Conservation (phyloP, 2,329 filamentous ascomycete species). For the Aurifilum marmelostoma region DNA sequence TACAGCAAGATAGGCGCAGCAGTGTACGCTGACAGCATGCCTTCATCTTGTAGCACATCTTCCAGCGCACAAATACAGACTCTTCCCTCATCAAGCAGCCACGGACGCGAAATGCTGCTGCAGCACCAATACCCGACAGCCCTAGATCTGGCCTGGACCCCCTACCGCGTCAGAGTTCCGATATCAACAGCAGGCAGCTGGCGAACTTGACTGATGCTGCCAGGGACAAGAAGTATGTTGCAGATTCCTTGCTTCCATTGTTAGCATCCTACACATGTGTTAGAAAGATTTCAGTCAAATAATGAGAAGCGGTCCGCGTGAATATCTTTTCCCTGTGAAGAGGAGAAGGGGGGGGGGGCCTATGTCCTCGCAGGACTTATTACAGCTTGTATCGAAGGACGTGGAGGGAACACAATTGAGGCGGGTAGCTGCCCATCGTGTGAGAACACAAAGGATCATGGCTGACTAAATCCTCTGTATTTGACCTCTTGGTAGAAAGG, state of each 20-base stretch:
- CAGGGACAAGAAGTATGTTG: constrained; percentile 69
- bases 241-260: not conserved
- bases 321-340: too few species aligned
- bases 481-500: constrained; percentile 64
- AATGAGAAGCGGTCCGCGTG: not conserved
- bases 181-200: constrained; percentile 44
- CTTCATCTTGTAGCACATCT: constrained; percentile 53
- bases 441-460: not conserved
- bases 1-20: not conserved
- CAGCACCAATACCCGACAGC: constrained; percentile 54
- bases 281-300: not conserved
- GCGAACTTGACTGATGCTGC: constrained; percentile 42
- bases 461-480: constrained; percentile 25
- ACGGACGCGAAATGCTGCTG: constrained; percentile 50
- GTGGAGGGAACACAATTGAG: not conserved
- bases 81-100: constrained; percentile 54
- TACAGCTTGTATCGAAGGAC: not conserved
- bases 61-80: constrained; percentile 69
- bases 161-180: constrained; percentile 45
- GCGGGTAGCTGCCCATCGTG: not conserved
- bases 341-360: too few species aligned
- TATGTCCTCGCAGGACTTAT: too few species aligned
- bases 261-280: constrained; percentile 6
- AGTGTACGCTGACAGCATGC: constrained; percentile 16
- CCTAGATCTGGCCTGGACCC: constrained; percentile 45